phyloP scores from a whole-genome alignment of 2,329 filamentous ascomycete species.

The Fusarium xylarioides region DNA sequence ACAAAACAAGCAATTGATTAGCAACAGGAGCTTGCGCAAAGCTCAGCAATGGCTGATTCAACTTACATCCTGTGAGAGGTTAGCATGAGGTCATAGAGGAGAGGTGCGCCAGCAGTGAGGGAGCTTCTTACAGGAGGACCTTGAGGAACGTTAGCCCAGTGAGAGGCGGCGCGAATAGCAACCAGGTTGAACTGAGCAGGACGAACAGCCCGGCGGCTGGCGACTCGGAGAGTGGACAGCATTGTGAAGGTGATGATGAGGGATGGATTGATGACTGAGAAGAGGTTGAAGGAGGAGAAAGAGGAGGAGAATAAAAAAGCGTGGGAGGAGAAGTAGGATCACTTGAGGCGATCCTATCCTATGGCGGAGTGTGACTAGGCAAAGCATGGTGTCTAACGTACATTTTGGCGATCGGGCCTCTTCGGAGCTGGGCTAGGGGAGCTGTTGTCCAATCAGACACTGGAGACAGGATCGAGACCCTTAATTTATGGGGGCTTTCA shows the following conservation, averaged over 20 bases:
- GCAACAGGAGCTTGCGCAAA: slow-evolving; percentile 28
- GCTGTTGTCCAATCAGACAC: slow-evolving; percentile 28
- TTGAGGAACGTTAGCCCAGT: slow-evolving; percentile 91
- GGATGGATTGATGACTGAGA: slow-evolving; percentile 15
- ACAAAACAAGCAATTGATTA: slow-evolving; percentile 35
- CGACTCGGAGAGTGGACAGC: slow-evolving; percentile 65
- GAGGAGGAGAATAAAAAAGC: slow-evolving; percentile 15
- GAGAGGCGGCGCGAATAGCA: slow-evolving; percentile 71
- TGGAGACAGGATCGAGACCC: slow-evolving; percentile 28
- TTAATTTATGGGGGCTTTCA: slow-evolving; percentile 22
- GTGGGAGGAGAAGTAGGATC: slow-evolving; percentile 19
- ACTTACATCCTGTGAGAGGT: slow-evolving; percentile 51
- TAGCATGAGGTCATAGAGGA: slow-evolving; percentile 27
- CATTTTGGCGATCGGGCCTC: slow-evolving; percentile 34
- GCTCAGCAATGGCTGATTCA: not conserved
- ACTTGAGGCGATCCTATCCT: slow-evolving; percentile 39
- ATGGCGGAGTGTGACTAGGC: slow-evolving; percentile 38
- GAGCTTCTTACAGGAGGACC: slow-evolving; percentile 83
- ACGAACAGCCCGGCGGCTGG: slow-evolving; percentile 59
- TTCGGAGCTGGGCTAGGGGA: slow-evolving; percentile 37
- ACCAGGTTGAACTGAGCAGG: slow-evolving; percentile 50
- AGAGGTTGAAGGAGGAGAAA: slow-evolving; percentile 25
- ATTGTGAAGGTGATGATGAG: slow-evolving; percentile 51
- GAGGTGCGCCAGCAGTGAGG: slow-evolving; percentile 22
- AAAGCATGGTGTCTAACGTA: slow-evolving; percentile 34